Percentiles rank a stretch among this genome's conserved stretches.
phyloP scores from a whole-genome alignment of 2,329 filamentous ascomycete species.

The Aspergillus hiratsukae region DNA sequence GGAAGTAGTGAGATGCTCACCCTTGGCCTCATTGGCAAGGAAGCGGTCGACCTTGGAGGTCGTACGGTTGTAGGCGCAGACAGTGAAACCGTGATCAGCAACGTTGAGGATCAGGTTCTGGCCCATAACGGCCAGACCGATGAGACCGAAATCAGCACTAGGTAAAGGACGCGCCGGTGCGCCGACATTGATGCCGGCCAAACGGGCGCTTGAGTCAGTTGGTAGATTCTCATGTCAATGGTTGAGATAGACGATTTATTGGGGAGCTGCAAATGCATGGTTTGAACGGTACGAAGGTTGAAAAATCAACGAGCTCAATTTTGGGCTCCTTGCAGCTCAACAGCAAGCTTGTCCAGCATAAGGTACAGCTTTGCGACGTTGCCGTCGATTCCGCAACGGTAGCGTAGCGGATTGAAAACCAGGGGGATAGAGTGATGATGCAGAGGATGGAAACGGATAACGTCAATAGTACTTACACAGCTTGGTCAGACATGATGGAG shows the following conservation, averaged over 20 bases:
- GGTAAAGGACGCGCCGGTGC: constrained; percentile 50
- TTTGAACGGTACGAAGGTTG: no score
- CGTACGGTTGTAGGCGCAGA: constrained; percentile 98
- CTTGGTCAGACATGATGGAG: constrained; percentile 41
- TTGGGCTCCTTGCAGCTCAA: no score
- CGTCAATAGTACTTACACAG: constrained; percentile 38
- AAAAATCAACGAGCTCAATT: no score
- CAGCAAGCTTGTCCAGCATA: no score
- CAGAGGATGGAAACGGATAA: not conserved
- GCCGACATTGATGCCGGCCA: constrained; percentile 69
- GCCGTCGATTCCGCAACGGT: not conserved
- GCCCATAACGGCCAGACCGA: constrained; percentile 85
- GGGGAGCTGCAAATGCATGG: no score
- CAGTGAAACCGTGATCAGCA: constrained; percentile 89
- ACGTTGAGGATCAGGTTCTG: constrained; percentile 89
- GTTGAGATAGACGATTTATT: constrained; percentile 2
- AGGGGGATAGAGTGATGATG: constrained; percentile 8
- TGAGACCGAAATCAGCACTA: constrained; percentile 85
- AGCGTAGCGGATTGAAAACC: no score
- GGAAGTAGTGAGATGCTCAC: constrained; percentile 33
- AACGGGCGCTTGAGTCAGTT: constrained; percentile 62
- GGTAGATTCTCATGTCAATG: constrained; percentile 34
- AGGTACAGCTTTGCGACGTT: no score
- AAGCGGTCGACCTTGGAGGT: constrained; percentile 97
- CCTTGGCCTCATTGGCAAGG: constrained; percentile 85